Conservation (phyloP, 257 asterid species). For the Penstemon davidsonii region DNA sequence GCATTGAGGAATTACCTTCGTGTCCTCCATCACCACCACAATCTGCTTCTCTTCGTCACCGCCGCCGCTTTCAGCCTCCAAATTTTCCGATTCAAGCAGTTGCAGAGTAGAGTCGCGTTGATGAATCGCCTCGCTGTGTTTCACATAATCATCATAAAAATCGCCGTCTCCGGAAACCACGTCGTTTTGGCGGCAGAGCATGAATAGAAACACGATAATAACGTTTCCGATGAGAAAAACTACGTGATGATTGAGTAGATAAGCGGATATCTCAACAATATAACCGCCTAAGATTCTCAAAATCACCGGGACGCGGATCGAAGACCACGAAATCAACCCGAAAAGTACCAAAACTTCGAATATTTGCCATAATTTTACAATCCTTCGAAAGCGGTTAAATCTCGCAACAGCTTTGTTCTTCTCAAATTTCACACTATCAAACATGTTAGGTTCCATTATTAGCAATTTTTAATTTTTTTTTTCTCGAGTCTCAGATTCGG, state of each 20-base stretch:
- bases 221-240: constrained; percentile 80
- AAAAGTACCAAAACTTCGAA: constrained; percentile 44
- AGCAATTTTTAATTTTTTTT: not conserved
- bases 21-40: constrained; percentile 31
- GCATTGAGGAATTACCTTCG: constrained; percentile 23
- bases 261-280: constrained; percentile 27
- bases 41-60: constrained; percentile 50
- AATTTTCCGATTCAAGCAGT: not conserved
- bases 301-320: constrained; percentile 51
- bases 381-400: constrained; percentile 46
- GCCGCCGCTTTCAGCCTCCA: not conserved
- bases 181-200: constrained; percentile 50
- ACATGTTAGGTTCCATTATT: constrained; percentile 30
- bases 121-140: constrained; percentile 41
- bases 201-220: constrained; percentile 46
- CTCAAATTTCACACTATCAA: constrained; percentile 35
- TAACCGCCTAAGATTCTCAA: constrained; percentile 26
- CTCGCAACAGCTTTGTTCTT: constrained; percentile 49
- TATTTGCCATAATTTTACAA: constrained; percentile 43
- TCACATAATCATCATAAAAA: constrained; percentile 46
- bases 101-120: constrained; percentile 9
- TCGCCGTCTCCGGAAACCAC: constrained; percentile 35
- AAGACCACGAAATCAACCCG: constrained; percentile 67
- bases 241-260: constrained; percentile 65
- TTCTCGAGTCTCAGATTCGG: constrained; percentile 23